Evolutionary conservation across 2,329 filamentous ascomycete species (phyloP).

Genomic region (Balansia obtecta): DNA sequence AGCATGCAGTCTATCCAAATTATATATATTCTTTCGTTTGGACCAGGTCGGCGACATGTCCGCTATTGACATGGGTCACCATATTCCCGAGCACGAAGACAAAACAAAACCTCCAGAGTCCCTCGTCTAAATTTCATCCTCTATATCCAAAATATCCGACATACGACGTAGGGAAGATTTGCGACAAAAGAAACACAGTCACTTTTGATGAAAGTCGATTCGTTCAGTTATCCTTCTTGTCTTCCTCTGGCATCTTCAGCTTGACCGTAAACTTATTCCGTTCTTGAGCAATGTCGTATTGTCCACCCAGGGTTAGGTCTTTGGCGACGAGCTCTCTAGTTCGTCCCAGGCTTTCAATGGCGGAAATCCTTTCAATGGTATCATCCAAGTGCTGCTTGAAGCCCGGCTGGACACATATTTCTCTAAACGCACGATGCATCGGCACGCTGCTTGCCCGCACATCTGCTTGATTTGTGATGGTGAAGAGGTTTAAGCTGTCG

Average conservation of each 20-base stretch:
- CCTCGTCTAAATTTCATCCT: neutral
- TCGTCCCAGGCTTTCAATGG: constrained; percentile 83
- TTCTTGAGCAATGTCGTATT: constrained; percentile 51
- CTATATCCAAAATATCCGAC: neutral
- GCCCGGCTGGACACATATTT: constrained; percentile 63
- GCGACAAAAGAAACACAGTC: neutral
- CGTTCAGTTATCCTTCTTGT: neutral
- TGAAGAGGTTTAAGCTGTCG: constrained; percentile 90
- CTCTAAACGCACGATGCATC: constrained; percentile 85
- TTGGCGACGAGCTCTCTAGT: constrained; percentile 95
- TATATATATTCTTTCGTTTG: too few relatives aligned
- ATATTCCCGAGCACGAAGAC: neutral
- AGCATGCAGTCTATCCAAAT: too few relatives aligned
- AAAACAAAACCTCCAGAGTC: neutral
- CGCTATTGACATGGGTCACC: too few relatives aligned
- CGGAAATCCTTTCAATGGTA: constrained; percentile 75
- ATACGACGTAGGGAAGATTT: neutral
- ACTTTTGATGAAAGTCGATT: neutral
- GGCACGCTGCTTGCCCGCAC: constrained; percentile 90
- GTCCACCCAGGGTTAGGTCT: constrained; percentile 75
- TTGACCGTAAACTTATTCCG: constrained; percentile 29
- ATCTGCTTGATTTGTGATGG: constrained; percentile 74
- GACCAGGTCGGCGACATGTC: too few relatives aligned
- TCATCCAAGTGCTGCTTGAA: constrained; percentile 75
- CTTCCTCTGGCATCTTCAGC: constrained; percentile 30